phyloP scores from a whole-genome alignment of 2,329 filamentous ascomycete species.

The Aphanocladium album region DNA sequence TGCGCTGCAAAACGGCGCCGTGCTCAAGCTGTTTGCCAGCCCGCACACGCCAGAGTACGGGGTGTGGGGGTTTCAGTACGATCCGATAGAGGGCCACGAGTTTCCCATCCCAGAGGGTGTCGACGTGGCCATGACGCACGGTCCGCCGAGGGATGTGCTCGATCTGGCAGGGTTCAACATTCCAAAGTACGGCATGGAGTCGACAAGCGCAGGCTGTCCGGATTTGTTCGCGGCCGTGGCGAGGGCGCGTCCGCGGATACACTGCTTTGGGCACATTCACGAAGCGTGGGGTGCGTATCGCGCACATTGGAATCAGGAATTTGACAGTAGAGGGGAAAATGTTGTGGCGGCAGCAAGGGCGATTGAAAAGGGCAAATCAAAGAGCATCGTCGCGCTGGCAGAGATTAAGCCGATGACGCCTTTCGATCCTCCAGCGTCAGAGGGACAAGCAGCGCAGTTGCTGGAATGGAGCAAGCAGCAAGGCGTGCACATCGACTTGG shows the following conservation, averaged over 20 bases:
- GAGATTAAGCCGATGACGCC: slow-evolving; percentile 21
- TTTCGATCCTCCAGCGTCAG: slow-evolving; percentile 3
- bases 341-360: slow-evolving; percentile 20
- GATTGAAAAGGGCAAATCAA: slow-evolving; percentile 38
- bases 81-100: slow-evolving; percentile 28
- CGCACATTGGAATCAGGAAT: slow-evolving; percentile 44
- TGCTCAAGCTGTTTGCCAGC: slow-evolving; percentile 47
- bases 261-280: slow-evolving; percentile 58
- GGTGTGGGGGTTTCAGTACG: slow-evolving; percentile 48
- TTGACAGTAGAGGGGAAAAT: neutral
- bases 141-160: slow-evolving; percentile 47
- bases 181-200: slow-evolving; percentile 14
- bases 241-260: slow-evolving; percentile 38
- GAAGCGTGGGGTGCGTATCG: slow-evolving; percentile 53
- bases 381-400: slow-evolving; percentile 29
- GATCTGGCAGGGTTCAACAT: slow-evolving; percentile 31
- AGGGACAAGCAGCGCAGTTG: slow-evolving; percentile 17
- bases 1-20: slow-evolving; percentile 43
- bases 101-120: slow-evolving; percentile 31
- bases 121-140: slow-evolving; percentile 51
- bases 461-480: slow-evolving; percentile 22
- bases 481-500: slow-evolving; percentile 34
- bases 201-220: slow-evolving; percentile 35
- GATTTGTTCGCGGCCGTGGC: slow-evolving; percentile 42
- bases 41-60: slow-evolving; percentile 45